Evolutionary conservation across 371 early-diverging fungal species (phyloP).

Genomic region (Rhizopus delemar): DNA sequence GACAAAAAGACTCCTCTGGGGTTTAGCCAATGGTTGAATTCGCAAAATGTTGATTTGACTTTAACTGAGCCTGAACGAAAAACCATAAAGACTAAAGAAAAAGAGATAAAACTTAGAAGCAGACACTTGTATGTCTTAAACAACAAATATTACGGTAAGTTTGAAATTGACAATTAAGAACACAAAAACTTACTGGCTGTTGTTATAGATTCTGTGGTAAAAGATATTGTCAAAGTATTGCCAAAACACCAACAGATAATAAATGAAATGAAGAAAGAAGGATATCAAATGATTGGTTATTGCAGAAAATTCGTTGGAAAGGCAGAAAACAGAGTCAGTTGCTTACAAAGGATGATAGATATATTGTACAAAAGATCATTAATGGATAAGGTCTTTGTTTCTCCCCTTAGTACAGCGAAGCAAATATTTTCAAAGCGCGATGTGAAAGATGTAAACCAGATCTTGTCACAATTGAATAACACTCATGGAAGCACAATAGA

Average conservation of each 20-base stretch:
- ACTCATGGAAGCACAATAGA: constrained; percentile 15
- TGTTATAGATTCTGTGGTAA: constrained; percentile 8
- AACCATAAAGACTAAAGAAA: constrained; percentile 2
- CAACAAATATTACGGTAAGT: constrained; percentile 3
- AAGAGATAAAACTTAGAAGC: constrained; percentile 5
- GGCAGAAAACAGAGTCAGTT: constrained; percentile 9
- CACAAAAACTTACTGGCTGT: constrained; percentile 5
- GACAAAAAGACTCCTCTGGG: constrained; percentile 9
- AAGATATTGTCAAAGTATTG: constrained; percentile 13
- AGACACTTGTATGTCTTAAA: constrained; percentile 3
- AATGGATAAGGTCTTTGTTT: constrained; percentile 17
- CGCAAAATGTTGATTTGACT: constrained; percentile 5
- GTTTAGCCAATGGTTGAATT: constrained; percentile 5
- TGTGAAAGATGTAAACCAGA: neutral
- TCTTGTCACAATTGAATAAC: constrained; percentile 8
- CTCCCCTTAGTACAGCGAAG: constrained; percentile 11
- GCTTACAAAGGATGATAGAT: constrained; percentile 18
- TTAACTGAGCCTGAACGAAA: constrained; percentile 9
- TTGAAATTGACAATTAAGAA: constrained; percentile 6
- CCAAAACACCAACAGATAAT: constrained; percentile 10
- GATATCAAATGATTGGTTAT: constrained; percentile 14
- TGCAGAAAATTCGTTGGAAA: constrained; percentile 13
- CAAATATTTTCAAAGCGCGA: constrained; percentile 12
- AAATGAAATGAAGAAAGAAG: constrained; percentile 7
- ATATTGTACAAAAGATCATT: constrained; percentile 16